A percentile compares a stretch with the other conserved stretches of the same genome.
These are phyloP conservation scores for Metarhizium anisopliae DNA, from an alignment of 2,329 filamentous ascomycete species.

Conservation along the genomic window DNA sequence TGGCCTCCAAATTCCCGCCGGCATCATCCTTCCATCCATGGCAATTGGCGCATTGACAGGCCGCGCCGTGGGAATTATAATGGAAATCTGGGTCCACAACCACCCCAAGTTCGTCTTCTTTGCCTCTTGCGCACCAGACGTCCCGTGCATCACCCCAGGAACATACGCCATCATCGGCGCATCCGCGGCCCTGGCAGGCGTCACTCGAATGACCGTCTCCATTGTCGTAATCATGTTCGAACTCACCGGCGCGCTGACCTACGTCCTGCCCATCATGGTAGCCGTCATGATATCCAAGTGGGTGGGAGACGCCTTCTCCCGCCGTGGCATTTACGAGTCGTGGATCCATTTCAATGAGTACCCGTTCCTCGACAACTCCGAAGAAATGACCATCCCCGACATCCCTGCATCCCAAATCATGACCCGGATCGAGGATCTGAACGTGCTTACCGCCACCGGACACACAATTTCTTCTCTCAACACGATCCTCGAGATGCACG, in stretches of 20 bases:
- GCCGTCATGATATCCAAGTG: constrained; percentile 97
- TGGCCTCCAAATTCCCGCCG: constrained; percentile 86
- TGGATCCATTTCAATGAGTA: constrained; percentile 98
- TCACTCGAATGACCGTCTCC: constrained; percentile 93
- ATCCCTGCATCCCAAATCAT: constrained; percentile 82
- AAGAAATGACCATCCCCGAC: constrained; percentile 76
- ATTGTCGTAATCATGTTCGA: constrained; percentile 99
- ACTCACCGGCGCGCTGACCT: constrained; percentile 88
- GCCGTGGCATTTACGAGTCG: constrained; percentile 89
- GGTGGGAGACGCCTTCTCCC: constrained; percentile 92
- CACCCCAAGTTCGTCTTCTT: constrained; percentile 74
- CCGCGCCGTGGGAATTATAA: constrained; percentile 77
- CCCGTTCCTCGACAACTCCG: constrained; percentile 83
- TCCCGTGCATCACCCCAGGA: constrained; percentile 83
- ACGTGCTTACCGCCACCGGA: constrained; percentile 76
- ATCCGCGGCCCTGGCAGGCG: constrained; percentile 85
- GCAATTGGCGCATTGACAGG: constrained; percentile 88
- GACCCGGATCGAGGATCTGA: constrained; percentile 84
- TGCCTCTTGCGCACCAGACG: constrained; percentile 71
- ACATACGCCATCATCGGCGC: constrained; percentile 96
- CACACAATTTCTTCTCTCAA: constrained; percentile 75
- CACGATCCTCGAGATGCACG: constrained; percentile 61
- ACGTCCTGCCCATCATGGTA: constrained; percentile 97
- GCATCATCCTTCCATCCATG: constrained; percentile 93
- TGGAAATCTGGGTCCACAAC: constrained; percentile 78